Conservation (phyloP, 2,329 filamentous ascomycete species). For the Fusarium sp. region DNA sequence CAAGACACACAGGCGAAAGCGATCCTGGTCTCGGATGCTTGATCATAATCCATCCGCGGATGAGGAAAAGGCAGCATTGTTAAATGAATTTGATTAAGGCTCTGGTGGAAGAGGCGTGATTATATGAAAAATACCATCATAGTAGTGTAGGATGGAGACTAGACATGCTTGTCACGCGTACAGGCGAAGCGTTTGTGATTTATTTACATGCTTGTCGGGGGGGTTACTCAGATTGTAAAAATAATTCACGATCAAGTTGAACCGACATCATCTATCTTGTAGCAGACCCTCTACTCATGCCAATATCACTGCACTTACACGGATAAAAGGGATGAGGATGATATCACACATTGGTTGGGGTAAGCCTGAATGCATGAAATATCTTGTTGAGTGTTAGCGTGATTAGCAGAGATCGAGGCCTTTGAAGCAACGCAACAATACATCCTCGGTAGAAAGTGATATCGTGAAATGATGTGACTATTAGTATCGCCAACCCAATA, state of each 20-base stretch:
- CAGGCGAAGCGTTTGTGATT: neutral
- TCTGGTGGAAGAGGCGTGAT: no score
- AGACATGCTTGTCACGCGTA: neutral
- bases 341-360: constrained; percentile 42
- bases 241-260: neutral
- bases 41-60: constrained; percentile 30
- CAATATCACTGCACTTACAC: neutral
- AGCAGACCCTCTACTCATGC: neutral
- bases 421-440: constrained; percentile 28
- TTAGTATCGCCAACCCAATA: neutral
- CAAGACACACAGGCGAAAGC: constrained; percentile 8
- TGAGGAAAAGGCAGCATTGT: constrained; percentile 48
- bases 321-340: constrained; percentile 32
- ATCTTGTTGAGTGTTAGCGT: constrained; percentile 47
- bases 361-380: constrained; percentile 27
- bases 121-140: neutral
- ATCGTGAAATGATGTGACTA: constrained; percentile 10
- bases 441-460: constrained; percentile 32
- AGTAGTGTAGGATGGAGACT: neutral
- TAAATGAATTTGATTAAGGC: constrained; percentile 31
- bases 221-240: neutral
- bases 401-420: neutral
- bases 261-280: neutral
- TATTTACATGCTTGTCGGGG: neutral
- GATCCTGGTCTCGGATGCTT: constrained; percentile 23